A percentile compares a stretch with the other conserved stretches of the same genome.
Evolutionary conservation across 805 yeast species (phyloP).

Genomic region (Grigorovia transvaalensis): DNA sequence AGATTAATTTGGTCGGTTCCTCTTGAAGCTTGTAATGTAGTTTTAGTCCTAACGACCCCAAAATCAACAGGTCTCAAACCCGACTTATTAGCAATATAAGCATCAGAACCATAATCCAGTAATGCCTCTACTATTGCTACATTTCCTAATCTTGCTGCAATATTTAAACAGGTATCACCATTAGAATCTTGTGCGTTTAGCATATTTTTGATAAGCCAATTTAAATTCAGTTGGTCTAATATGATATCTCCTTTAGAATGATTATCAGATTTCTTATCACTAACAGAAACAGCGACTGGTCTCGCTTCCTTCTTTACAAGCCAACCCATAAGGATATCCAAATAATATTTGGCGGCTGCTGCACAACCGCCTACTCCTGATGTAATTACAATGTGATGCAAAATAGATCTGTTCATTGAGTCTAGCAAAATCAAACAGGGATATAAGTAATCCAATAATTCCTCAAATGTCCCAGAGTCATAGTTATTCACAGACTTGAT

Average conservation of each 20-base stretch:
- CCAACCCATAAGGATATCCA: slow-evolving; percentile 69
- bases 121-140: slow-evolving; percentile 70
- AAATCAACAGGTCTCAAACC: slow-evolving; percentile 83
- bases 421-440: slow-evolving; percentile 64
- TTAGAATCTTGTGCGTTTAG: slow-evolving; percentile 85
- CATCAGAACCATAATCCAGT: slow-evolving; percentile 81
- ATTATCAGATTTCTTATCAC: slow-evolving; percentile 2
- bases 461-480: slow-evolving; percentile 66
- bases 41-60: slow-evolving; percentile 37
- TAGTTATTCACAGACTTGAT: slow-evolving; percentile 64
- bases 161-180: slow-evolving; percentile 91
- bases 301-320: slow-evolving; percentile 39
- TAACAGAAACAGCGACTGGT: background rate
- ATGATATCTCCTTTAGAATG: slow-evolving; percentile 31
- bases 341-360: slow-evolving; percentile 61
- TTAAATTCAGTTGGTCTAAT: slow-evolving; percentile 38
- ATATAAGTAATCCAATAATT: slow-evolving; percentile 58
- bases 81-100: slow-evolving; percentile 65
- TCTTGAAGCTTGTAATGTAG: too few relatives aligned
- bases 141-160: slow-evolving; percentile 83
- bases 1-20: too few relatives aligned
- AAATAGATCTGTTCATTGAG: slow-evolving; percentile 61
- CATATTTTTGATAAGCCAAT: slow-evolving; percentile 53
- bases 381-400: slow-evolving; percentile 78
- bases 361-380: slow-evolving; percentile 69